phyloP scores from a whole-genome alignment of 1,284 basidiomycete genomes.

The Gymnopus androsaceus region DNA sequence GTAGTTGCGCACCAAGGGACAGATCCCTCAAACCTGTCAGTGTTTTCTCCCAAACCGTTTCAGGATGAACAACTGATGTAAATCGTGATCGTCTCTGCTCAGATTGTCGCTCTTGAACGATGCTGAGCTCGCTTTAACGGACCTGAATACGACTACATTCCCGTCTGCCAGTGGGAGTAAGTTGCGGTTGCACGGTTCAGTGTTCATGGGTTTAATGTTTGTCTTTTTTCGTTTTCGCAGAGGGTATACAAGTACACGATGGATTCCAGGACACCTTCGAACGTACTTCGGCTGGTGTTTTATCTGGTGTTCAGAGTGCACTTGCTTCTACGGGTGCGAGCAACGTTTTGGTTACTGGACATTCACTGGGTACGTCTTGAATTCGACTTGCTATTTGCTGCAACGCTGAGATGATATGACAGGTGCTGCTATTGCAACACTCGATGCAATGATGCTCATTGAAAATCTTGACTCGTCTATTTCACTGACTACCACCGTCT shows the following conservation, averaged over 20 bases:
- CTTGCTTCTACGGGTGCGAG: constrained; percentile 35
- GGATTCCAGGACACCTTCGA: constrained; percentile 50
- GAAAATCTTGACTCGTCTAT: constrained; percentile 38
- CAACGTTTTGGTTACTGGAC: constrained; percentile 44
- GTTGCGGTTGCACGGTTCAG: constrained; percentile 2
- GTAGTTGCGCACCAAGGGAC: constrained; percentile 55
- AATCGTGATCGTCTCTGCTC: too few relatives aligned
- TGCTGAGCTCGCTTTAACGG: constrained; percentile 35
- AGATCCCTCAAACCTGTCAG: constrained; percentile 36
- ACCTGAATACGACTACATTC: constrained; percentile 42
- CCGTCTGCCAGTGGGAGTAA: constrained; percentile 30
- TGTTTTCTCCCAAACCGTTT: constrained; percentile 6
- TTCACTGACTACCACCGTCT: constrained; percentile 38
- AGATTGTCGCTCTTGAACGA: constrained; percentile 50
- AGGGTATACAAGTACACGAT: constrained; percentile 38
- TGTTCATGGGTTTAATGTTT: too few relatives aligned
- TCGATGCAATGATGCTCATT: constrained; percentile 46
- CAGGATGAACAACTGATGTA: neutral
- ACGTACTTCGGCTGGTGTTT: constrained; percentile 42
- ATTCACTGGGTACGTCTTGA: constrained; percentile 34
- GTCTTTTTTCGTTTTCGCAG: constrained; percentile 4
- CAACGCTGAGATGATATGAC: neutral
- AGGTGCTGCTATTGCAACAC: constrained; percentile 46
- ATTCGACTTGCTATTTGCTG: neutral
- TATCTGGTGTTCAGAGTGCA: constrained; percentile 39